Evolutionary conservation across 2,329 filamentous ascomycete species (phyloP), one percentile per base, ranked within the genome.

Genomic region (Periconia sp.): DNA sequence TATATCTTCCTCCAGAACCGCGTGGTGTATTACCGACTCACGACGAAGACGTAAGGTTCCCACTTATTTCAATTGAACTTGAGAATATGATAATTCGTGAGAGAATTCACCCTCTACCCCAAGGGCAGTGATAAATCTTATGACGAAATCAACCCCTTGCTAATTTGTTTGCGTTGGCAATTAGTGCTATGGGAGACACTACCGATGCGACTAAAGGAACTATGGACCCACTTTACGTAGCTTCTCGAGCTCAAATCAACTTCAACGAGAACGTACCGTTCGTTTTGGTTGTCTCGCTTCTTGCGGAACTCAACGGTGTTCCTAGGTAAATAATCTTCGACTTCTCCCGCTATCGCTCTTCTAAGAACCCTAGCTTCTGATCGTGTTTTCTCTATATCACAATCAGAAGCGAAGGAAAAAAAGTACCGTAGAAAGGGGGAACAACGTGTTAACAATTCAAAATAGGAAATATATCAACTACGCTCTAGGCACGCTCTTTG

Each of bases 281-380:
- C 9, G 70, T 72, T 3, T 62, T 79, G 27, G 56, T 69, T 2
- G 47, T 78, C 14, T 67, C 72, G 2, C 58, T 71, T n/a, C 52
- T 78, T 14, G 76, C 74, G 19, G 77, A 80, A 60, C 54, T 78
- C n/a, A 79, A 79, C 51, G 77, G 77, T 15, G 77, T 69, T 7
- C 68, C 76, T 43, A 57, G 72, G 61, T 69, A 62, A 37, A 44
- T 45, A 18, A 27, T 27, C 23, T 27, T 27, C 23, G 8, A 31
- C 40, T 18, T 9, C 23, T 30, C 27, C 41, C 10, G 5, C 35
- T 17, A 14, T 40, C 17, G 6, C 35, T 10, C 3, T 8, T 8
- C 23, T 8, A 8, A 27, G 23, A 27, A 27, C 8, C 23, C 8
- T 27, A 27, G 23, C n/a, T n/a, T n/a, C n/a, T n/a, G n/a, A n/a